These are phyloP conservation scores for Pontederia crassipes DNA, from an alignment of 176 grass and related monocot species.

Conservation along the genomic window DNA sequence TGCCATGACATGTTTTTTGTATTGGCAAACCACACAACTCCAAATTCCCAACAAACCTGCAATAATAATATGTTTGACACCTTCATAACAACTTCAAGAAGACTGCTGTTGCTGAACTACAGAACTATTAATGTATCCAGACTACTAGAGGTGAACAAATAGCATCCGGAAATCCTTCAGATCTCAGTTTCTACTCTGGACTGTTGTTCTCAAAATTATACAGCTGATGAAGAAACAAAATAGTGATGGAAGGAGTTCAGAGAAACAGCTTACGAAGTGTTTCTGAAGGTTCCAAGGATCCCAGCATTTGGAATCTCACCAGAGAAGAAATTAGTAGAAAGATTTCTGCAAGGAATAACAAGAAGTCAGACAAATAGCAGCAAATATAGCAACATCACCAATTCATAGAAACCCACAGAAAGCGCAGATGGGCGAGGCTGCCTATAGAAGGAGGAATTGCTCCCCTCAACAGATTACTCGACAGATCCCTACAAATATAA, in stretches of 20 bases:
- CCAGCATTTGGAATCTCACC: conserved; percentile 81
- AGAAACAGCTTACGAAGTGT: conserved; percentile 66
- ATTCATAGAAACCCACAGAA: conserved; percentile 38
- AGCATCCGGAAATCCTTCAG: no score
- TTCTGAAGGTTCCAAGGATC: conserved; percentile 78
- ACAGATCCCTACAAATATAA: conserved; percentile 52
- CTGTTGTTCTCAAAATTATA: background rate
- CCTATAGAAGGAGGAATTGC: conserved; percentile 67
- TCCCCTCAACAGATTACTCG: conserved; percentile 76
- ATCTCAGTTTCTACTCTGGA: background rate
- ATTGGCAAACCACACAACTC: conserved; percentile 79
- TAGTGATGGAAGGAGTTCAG: background rate
- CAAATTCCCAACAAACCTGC: conserved; percentile 83
- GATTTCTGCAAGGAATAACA: conserved; percentile 31
- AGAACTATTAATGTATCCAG: background rate
- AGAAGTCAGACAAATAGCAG: background rate
- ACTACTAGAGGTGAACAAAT: no score
- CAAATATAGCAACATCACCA: background rate
- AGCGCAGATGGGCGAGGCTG: conserved; percentile 54
- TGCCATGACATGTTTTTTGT: conserved; percentile 64
- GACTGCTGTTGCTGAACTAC: background rate
- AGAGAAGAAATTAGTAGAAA: conserved; percentile 95
- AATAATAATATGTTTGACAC: background rate
- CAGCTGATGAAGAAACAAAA: background rate
- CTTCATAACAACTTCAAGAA: background rate